A percentile compares a stretch with the other conserved stretches of the same genome.
Conservation (phyloP, 495 filamentous ascomycete species). For the Xylaria scruposa region DNA sequence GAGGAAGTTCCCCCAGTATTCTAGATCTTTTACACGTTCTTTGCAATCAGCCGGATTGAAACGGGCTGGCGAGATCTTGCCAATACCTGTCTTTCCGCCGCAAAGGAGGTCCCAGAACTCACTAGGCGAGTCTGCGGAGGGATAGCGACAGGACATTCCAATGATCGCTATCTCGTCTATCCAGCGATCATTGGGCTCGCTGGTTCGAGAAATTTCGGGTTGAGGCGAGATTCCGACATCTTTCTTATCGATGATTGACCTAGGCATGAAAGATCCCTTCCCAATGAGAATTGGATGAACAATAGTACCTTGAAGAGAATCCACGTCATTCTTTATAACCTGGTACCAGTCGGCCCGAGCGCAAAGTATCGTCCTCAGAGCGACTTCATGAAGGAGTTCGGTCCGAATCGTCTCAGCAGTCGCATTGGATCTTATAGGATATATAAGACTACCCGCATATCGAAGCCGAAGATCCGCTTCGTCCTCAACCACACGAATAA, state of each 20-base stretch:
- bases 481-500: background rate
- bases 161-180: slow-evolving; percentile 47
- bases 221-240: background rate
- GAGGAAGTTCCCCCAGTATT: slow-evolving; percentile 42
- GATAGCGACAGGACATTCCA: slow-evolving; percentile 52
- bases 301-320: background rate
- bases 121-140: slow-evolving; percentile 38
- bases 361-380: slow-evolving; percentile 26
- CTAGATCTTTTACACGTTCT: background rate
- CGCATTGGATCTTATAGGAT: slow-evolving; percentile 30
- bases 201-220: background rate
- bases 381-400: slow-evolving; percentile 26
- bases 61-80: slow-evolving; percentile 6
- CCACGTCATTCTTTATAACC: slow-evolving; percentile 10
- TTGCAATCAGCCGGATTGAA: slow-evolving; percentile 1
- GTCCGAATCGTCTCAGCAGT: slow-evolving; percentile 25
- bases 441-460: slow-evolving; percentile 15
- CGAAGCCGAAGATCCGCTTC: background rate
- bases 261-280: slow-evolving; percentile 1
- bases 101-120: slow-evolving; percentile 36
- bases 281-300: background rate
- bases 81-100: slow-evolving; percentile 19
- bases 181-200: background rate
- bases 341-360: slow-evolving; percentile 30
- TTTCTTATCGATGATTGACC: background rate